Conservation (phyloP, 2,329 filamentous ascomycete genomes). For the Sporothrix luriei region DNA sequence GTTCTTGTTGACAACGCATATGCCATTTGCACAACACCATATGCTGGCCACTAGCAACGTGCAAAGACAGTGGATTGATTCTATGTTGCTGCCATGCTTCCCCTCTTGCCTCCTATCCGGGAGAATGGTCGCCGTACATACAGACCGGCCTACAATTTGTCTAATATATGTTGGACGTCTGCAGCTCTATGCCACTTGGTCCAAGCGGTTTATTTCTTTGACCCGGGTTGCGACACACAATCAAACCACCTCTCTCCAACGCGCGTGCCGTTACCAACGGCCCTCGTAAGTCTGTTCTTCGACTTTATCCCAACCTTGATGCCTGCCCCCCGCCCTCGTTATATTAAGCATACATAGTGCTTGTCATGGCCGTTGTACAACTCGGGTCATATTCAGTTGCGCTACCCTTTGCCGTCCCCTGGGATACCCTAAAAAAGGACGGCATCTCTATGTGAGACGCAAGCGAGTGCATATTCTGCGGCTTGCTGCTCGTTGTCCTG, state of each 20-base stretch:
- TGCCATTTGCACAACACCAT: background rate
- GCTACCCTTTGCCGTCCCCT: background rate
- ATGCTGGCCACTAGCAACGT: background rate
- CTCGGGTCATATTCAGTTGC: background rate
- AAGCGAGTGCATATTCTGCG: constrained; percentile 3
- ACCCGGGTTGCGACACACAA: background rate
- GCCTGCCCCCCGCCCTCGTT: background rate
- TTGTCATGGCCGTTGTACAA: background rate
- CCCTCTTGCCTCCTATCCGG: constrained; percentile 15
- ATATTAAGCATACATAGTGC: background rate
- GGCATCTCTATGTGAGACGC: constrained; percentile 5
- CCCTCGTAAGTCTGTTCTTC: background rate
- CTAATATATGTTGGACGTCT: background rate
- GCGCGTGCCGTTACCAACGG: background rate
- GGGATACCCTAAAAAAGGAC: background rate
- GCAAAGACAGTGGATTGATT: background rate
- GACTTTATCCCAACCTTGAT: constrained; percentile 19
- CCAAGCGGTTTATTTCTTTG: background rate
- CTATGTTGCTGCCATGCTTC: constrained; percentile 1
- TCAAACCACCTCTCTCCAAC: constrained; percentile 5
- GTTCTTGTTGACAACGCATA: background rate
- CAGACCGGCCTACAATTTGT: constrained; percentile 9
- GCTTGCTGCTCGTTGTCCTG: background rate
- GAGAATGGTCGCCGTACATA: constrained; percentile 18
- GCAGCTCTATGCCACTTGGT: background rate